phyloP scores from a whole-genome alignment of 192 early-diverging fungal species.

The Phycomyces blakesleeanus region DNA sequence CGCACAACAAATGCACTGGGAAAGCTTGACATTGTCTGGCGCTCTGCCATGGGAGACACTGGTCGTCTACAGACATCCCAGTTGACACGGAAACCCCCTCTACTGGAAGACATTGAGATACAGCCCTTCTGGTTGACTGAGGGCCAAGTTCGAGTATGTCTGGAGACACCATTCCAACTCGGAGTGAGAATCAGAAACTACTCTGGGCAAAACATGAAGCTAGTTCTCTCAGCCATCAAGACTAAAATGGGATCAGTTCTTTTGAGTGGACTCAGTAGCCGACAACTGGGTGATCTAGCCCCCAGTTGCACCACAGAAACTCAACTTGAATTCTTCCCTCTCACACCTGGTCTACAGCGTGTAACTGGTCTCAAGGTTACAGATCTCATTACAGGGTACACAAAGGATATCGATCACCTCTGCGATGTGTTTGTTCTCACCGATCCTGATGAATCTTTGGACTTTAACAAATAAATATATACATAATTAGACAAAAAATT shows the following conservation, averaged over 20 bases:
- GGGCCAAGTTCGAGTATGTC: constrained; percentile 26
- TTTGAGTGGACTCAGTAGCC: constrained; percentile 55
- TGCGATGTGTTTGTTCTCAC: constrained; percentile 63
- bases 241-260: constrained; percentile 76
- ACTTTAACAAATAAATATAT: background rate
- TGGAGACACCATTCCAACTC: constrained; percentile 67
- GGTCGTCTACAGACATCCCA: constrained; percentile 93
- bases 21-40: constrained; percentile 95
- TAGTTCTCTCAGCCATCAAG: constrained; percentile 65
- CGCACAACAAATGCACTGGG: constrained; percentile 80
- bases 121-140: constrained; percentile 39
- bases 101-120: constrained; percentile 68
- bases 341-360: constrained; percentile 81
- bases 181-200: constrained; percentile 57
- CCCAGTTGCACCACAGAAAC: constrained; percentile 60
- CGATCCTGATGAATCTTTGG: constrained; percentile 5
- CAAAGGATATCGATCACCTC: constrained; percentile 76
- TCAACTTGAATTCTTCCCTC: constrained; percentile 73
- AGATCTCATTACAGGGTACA: constrained; percentile 69
- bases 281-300: constrained; percentile 59
- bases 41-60: constrained; percentile 81
- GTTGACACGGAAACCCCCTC: constrained; percentile 76
- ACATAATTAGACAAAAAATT: background rate
- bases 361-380: constrained; percentile 72
- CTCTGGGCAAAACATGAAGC: constrained; percentile 45